Conservation (phyloP, 1,284 basidiomycete genomes). For the Pulveroboletus sp. region DNA sequence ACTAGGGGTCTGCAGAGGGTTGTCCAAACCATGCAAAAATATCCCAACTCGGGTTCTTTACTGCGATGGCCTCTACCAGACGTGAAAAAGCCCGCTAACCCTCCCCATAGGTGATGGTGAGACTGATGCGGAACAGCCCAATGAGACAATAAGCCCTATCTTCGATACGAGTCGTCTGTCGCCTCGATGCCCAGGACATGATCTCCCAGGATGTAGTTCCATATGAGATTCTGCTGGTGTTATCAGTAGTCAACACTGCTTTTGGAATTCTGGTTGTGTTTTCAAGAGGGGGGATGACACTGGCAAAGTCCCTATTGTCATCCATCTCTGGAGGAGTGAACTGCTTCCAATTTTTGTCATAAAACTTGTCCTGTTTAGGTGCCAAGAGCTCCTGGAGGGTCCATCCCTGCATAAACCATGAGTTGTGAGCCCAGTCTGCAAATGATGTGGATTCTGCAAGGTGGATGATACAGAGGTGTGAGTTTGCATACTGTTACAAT, state of each 20-base stretch:
- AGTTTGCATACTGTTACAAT: no score
- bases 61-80: conserved; percentile 8
- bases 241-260: conserved; percentile 3
- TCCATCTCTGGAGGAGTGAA: background rate
- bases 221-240: conserved; percentile 11
- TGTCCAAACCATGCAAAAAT: conserved; percentile 18
- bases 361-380: conserved; percentile 17
- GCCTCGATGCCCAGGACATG: conserved; percentile 23
- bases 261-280: background rate
- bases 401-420: conserved; percentile 11
- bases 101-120: conserved; percentile 19
- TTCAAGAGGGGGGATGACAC: background rate
- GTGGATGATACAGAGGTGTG: conserved; percentile 8
- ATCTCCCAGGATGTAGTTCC: conserved; percentile 15
- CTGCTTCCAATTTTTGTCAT: conserved; percentile 9
- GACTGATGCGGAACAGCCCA: conserved; percentile 17
- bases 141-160: conserved; percentile 21
- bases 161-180: conserved; percentile 16
- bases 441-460: background rate
- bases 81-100: conserved; percentile 16
- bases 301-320: background rate
- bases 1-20: conserved; percentile 14
- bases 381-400: conserved; percentile 10
- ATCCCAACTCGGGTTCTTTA: conserved; percentile 15
- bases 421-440: background rate